Evolutionary conservation across 164 flowering plant species (phyloP), one percentile per base, ranked within the genome.

Genomic region (Echeveria elegans): DNA sequence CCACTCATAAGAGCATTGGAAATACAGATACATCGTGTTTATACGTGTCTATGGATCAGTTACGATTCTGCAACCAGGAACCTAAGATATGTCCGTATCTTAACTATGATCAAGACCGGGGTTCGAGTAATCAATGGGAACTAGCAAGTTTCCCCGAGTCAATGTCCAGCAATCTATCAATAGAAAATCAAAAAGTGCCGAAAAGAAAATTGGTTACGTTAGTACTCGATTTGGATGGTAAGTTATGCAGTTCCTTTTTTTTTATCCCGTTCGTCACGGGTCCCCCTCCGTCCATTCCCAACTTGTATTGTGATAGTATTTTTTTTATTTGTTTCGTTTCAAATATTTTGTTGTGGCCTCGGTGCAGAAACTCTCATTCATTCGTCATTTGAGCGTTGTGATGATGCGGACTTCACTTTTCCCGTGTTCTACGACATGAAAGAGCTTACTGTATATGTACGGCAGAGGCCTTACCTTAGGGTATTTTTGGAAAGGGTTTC

Each of bases 171-270:
- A 77, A 82, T 40, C 68, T 63, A 69, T 73, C 72, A 59, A 71
- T 72, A 74, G 82, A 92, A 4, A 56, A 70, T 38, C 34, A 71
- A 38, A 65, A 73, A 52, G 82, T 75, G 76, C 83, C 82, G 74
- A 87, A 72, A 73, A 75, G 70, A 76, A 90, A 88, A 74, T 24
- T 79, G 53, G 74, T 91, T 12, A 94, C 99, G 43, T 76, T 94
- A 23, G 99, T 89, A n/a, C 97, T 94, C 71, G 99, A 94, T 78
- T 80, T 94, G 79, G 99, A 94, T 81, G 99, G 98, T 94, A 79
- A 75, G 83, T 26, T 69, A n/a, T n/a, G n/a, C n/a, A n/a, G n/a
- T n/a, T n/a, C n/a, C n/a, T n/a, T n/a, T n/a, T n/a, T n/a, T n/a
- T n/a, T n/a, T n/a, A n/a, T n/a, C n/a, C n/a, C n/a, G n/a, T n/a